phyloP scores from a whole-genome alignment of 306 rosid species.

The Medicago ruthenica region DNA sequence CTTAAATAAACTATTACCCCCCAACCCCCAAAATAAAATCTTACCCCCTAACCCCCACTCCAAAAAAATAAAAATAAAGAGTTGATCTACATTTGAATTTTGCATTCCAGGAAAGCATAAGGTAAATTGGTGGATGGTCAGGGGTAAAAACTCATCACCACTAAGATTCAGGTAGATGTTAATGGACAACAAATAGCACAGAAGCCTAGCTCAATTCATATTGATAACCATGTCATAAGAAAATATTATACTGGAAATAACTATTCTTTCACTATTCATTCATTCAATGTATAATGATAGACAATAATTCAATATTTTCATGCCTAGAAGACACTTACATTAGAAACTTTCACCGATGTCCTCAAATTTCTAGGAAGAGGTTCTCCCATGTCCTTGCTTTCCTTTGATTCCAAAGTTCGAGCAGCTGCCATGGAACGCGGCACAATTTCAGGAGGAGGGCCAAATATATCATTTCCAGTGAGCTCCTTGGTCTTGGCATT shows the following conservation, averaged over 20 bases:
- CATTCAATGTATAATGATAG: conserved; percentile 30
- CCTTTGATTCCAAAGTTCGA: conserved; percentile 62
- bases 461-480: conserved; percentile 89
- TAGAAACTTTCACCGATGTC: conserved; percentile 92
- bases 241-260: conserved; percentile 2
- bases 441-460: conserved; percentile 80
- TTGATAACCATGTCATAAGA: conserved; percentile 22
- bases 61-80: not conserved
- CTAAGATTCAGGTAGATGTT: conserved; percentile 8
- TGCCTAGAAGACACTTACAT: conserved; percentile 65
- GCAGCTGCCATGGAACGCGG: conserved; percentile 67
- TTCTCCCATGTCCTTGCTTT: conserved; percentile 74
- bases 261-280: conserved; percentile 12
- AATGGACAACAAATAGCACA: conserved; percentile 21
- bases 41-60: not conserved
- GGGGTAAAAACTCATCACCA: conserved; percentile 17
- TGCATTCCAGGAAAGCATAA: conserved; percentile 20
- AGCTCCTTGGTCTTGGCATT: conserved; percentile 88
- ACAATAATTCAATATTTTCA: not conserved
- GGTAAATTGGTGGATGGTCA: conserved; percentile 3
- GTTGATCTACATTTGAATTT: conserved; percentile 15
- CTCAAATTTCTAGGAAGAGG: conserved; percentile 72
- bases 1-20: not conserved
- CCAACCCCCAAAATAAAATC: not conserved
- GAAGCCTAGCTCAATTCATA: conserved; percentile 32